These are phyloP conservation scores for Micromonas commoda DNA, from an alignment of 139 green algal species.

Conservation along the genomic window DNA sequence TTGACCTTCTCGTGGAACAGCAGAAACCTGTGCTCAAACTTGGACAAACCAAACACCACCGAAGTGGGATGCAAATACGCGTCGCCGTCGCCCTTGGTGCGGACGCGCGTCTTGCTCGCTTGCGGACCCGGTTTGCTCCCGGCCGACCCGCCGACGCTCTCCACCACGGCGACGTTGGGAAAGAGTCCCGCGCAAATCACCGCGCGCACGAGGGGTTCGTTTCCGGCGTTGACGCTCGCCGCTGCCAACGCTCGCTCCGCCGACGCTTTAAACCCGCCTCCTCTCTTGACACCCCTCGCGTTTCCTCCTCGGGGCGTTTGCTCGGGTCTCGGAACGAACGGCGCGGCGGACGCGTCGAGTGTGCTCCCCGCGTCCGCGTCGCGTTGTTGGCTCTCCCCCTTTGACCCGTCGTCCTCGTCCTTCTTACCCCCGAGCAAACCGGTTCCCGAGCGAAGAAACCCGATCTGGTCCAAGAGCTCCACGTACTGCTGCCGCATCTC, in stretches of 20 bases:
- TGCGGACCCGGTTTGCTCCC: constrained; percentile 63
- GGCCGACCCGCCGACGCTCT: constrained; percentile 52
- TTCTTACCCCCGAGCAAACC: background rate
- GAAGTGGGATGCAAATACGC: constrained; percentile 71
- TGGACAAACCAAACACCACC: constrained; percentile 35
- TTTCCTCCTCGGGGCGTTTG: background rate
- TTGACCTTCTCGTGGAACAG: constrained; percentile 72
- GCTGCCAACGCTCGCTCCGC: background rate
- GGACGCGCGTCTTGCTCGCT: constrained; percentile 92
- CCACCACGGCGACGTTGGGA: constrained; percentile 73
- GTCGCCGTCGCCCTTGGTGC: constrained; percentile 65
- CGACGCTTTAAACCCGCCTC: background rate
- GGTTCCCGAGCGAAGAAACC: constrained; percentile 40
- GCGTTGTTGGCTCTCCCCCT: background rate
- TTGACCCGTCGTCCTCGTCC: too few relatives aligned
- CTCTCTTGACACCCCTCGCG: background rate
- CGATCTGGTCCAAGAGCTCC: constrained; percentile 66
- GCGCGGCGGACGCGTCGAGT: background rate
- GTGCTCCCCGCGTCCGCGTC: background rate
- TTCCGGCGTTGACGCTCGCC: constrained; percentile 13
- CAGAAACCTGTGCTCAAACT: constrained; percentile 75
- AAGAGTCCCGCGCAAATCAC: constrained; percentile 76
- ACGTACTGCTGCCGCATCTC: constrained; percentile 85
- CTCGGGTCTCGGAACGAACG: too few relatives aligned
- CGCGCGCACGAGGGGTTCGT: constrained; percentile 60